phyloP scores from a whole-genome alignment of 2,329 filamentous ascomycete species.

The Corinectria fuckeliana region DNA sequence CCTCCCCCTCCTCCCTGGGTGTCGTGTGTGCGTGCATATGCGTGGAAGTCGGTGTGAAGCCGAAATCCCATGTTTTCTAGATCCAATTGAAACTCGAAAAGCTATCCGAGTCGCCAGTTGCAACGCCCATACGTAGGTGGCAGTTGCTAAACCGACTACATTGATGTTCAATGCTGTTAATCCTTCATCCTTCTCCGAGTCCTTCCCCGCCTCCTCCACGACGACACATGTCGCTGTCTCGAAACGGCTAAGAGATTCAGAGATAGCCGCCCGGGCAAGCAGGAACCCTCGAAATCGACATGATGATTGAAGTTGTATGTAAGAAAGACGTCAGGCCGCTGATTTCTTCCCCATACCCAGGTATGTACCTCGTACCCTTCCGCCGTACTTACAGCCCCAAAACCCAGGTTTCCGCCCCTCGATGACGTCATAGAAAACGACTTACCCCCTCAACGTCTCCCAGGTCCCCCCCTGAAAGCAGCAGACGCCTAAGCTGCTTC shows the following conservation, averaged over 20 bases:
- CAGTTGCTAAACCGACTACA: too few species aligned
- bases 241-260: too few species aligned
- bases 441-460: background rate
- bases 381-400: too few species aligned
- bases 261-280: too few species aligned
- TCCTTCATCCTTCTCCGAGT: background rate
- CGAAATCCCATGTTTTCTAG: background rate
- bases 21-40: background rate
- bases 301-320: background rate
- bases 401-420: background rate
- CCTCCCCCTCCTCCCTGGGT: background rate
- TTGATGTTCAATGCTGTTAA: background rate
- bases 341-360: background rate
- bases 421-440: constrained; percentile 12
- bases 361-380: too few species aligned
- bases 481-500: background rate
- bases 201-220: background rate
- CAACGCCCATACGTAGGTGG: background rate
- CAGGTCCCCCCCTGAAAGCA: background rate
- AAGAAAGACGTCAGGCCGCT: background rate
- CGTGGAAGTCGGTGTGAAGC: background rate
- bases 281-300: background rate
- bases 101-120: background rate
- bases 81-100: background rate
- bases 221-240: too few species aligned